Evolutionary conservation across 192 early-diverging fungal genomes (phyloP).

Genomic region (Thamnidium elegans): DNA sequence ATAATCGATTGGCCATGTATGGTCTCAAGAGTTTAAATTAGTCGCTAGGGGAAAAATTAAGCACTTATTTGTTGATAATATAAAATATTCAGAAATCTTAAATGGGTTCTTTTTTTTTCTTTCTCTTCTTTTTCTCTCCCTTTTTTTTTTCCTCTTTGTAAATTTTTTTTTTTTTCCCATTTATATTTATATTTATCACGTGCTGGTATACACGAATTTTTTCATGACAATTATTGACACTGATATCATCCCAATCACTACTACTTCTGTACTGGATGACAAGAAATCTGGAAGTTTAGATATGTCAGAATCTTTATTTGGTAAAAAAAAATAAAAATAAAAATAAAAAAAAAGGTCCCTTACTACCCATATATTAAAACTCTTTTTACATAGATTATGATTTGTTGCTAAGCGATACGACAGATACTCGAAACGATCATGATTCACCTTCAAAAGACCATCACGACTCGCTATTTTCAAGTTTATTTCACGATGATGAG

Average conservation of each 20-base stretch:
- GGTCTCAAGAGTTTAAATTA: too few species aligned
- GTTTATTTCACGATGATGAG: slow-evolving; percentile 2
- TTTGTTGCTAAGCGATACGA: slow-evolving; percentile 5
- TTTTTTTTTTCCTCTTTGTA: not conserved
- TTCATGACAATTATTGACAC: slow-evolving; percentile 5
- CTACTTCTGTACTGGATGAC: not conserved
- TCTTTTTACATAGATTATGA: too few species aligned
- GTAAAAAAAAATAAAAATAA: too few species aligned
- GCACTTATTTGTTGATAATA: too few species aligned
- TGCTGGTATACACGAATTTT: not conserved
- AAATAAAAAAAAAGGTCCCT: too few species aligned
- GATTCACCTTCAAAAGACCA: not conserved
- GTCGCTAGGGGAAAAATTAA: too few species aligned
- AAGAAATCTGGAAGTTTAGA: not conserved
- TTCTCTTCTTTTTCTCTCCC: not conserved
- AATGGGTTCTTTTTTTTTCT: too few species aligned
- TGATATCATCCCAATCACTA: slow-evolving; percentile 4
- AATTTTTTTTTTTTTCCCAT: not conserved
- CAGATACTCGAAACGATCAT: not conserved
- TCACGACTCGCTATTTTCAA: not conserved
- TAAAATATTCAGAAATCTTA: too few species aligned
- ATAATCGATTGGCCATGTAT: too few species aligned
- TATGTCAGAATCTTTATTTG: slow-evolving; percentile 13
- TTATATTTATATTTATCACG: not conserved
- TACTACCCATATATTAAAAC: too few species aligned